Evolutionary conservation across 768 basidiomycete species (phyloP).

Genomic region (Vararia minispora): DNA sequence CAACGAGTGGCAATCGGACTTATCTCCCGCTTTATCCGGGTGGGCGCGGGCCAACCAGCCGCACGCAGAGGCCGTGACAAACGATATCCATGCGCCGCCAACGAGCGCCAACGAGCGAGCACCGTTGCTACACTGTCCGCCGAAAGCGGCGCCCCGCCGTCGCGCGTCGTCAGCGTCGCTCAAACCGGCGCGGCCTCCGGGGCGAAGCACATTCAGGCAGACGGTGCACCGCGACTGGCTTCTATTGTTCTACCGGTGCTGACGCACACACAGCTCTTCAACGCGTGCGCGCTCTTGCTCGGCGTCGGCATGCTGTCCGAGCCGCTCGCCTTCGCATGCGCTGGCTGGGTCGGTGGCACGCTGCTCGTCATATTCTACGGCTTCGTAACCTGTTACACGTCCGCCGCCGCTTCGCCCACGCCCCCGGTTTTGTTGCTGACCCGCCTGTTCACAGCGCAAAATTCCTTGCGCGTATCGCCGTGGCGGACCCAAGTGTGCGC

Average conservation of each 20-base stretch:
- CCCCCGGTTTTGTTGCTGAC: neutral
- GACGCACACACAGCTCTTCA: slow-evolving; percentile 77
- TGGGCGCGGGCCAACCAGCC: no score
- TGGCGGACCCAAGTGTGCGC: slow-evolving; percentile 53
- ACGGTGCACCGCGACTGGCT: slow-evolving; percentile 15
- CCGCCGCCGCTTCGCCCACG: slow-evolving; percentile 21
- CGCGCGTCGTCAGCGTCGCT: no score
- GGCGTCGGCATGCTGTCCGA: slow-evolving; percentile 87
- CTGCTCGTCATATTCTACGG: slow-evolving; percentile 68
- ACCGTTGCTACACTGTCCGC: no score
- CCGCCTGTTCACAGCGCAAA: slow-evolving; percentile 50
- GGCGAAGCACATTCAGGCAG: slow-evolving; percentile 16
- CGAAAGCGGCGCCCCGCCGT: no score
- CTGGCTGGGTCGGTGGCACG: slow-evolving; percentile 81
- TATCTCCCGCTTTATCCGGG: no score
- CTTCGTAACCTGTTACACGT: slow-evolving; percentile 83
- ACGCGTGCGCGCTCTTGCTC: slow-evolving; percentile 74
- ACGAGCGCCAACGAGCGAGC: no score
- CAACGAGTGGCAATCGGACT: no score
- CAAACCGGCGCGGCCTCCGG: no score
- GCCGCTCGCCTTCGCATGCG: slow-evolving; percentile 83
- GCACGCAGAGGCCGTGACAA: no score
- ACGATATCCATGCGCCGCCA: no score
- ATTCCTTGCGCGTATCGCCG: slow-evolving; percentile 68
- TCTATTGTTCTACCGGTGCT: no score